Percentiles rank a stretch among this genome's conserved stretches.
These are phyloP conservation scores for Penicillium sclerotiorum DNA, from an alignment of 2,329 filamentous ascomycete genomes.

Conservation along the genomic window DNA sequence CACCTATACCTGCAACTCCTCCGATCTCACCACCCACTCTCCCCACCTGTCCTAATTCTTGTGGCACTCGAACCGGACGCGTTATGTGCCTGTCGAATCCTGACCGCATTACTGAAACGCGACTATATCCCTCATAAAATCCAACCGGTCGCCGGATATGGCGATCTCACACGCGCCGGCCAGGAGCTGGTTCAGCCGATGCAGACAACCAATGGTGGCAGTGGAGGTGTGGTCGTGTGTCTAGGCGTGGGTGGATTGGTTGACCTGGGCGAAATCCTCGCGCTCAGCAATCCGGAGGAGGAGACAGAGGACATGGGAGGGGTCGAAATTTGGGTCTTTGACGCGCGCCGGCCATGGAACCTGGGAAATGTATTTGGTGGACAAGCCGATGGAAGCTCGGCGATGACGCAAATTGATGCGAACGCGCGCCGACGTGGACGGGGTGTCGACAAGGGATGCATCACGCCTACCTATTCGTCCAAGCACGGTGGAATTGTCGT, in stretches of 20 bases:
- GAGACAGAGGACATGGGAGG: slow-evolving; percentile 67
- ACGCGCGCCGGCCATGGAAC: slow-evolving; percentile 92
- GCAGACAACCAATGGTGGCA: slow-evolving; percentile 81
- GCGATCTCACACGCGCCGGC: slow-evolving; percentile 79
- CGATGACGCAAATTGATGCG: slow-evolving; percentile 49
- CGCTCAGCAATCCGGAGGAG: slow-evolving; percentile 72
- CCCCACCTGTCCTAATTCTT: slow-evolving; percentile 86
- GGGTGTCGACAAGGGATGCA: slow-evolving; percentile 73
- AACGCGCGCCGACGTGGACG: slow-evolving; percentile 53
- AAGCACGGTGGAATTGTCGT: slow-evolving; percentile 88
- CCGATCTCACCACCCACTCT: slow-evolving; percentile 82
- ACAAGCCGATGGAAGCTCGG: slow-evolving; percentile 56
- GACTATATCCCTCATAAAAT: slow-evolving; percentile 99
- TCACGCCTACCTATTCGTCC: slow-evolving; percentile 71
- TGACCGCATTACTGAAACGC: slow-evolving; percentile 90
- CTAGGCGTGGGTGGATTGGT: slow-evolving; percentile 90
- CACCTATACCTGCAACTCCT: slow-evolving; percentile 91
- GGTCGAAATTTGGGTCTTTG: slow-evolving; percentile 95
- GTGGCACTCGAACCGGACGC: slow-evolving; percentile 94
- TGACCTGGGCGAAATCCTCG: slow-evolving; percentile 78
- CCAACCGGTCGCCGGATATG: slow-evolving; percentile 90
- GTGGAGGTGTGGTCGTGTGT: slow-evolving; percentile 86
- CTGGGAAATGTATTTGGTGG: slow-evolving; percentile 89
- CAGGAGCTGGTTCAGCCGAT: slow-evolving; percentile 79
- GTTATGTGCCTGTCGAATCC: slow-evolving; percentile 90